Percentiles rank a stretch among this genome's conserved stretches.
Evolutionary conservation across 805 yeast species (phyloP).

Genomic region (Saccharomyces eubayanus): DNA sequence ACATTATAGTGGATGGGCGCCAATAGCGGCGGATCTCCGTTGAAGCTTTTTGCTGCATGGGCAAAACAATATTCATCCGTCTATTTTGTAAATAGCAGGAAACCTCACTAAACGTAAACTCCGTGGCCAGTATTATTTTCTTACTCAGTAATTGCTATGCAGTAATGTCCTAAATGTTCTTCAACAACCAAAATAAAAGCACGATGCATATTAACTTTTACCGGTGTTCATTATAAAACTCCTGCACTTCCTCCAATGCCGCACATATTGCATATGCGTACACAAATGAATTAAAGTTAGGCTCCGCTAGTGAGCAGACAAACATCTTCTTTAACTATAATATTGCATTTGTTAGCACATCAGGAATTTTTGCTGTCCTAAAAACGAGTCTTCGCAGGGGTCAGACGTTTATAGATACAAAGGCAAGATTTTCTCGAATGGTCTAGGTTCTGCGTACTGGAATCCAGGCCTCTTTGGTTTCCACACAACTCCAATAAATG

Average conservation of each 20-base stretch:
- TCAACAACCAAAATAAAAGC: background rate
- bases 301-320: background rate
- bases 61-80: too few species aligned
- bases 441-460: background rate
- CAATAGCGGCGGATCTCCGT: too few species aligned
- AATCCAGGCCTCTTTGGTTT: slow-evolving; percentile 3
- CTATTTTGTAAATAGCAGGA: too few species aligned
- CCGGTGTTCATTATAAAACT: background rate
- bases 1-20: too few species aligned
- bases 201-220: background rate
- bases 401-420: too few species aligned
- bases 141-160: too few species aligned
- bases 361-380: too few species aligned
- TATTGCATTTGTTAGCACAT: background rate
- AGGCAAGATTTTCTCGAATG: background rate
- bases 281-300: background rate
- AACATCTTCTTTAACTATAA: background rate
- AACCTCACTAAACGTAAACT: too few species aligned
- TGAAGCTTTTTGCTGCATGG: too few species aligned
- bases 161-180: background rate
- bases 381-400: too few species aligned
- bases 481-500: slow-evolving; percentile 5
- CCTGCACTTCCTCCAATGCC: background rate
- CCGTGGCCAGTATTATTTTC: too few species aligned
- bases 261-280: background rate